These are phyloP conservation scores for Draba incana DNA, from an alignment of 345 rosid species.

Conservation along the genomic window DNA sequence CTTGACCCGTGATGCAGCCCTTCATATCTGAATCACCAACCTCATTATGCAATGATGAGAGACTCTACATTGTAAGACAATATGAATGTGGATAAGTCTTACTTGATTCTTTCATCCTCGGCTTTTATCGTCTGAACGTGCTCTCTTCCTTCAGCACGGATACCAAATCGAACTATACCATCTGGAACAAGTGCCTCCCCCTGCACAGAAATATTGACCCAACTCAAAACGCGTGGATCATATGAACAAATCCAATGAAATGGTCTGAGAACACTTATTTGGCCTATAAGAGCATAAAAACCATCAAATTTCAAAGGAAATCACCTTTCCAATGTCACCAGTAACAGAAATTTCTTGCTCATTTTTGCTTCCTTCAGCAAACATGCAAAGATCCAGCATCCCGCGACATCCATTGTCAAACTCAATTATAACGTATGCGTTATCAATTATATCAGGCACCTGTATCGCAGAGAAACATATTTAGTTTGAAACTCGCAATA, in stretches of 20 bases:
- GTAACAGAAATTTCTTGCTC: conserved; percentile 92
- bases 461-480: conserved; percentile 34
- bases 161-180: conserved; percentile 67
- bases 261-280: conserved; percentile 6
- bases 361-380: conserved; percentile 95
- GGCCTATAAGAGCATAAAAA: conserved; percentile 17
- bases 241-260: conserved; percentile 11
- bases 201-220: conserved; percentile 43
- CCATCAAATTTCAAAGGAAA: background rate
- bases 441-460: conserved; percentile 93
- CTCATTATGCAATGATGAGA: background rate
- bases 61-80: conserved; percentile 7
- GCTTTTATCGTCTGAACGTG: conserved; percentile 67
- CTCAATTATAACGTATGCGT: conserved; percentile 84
- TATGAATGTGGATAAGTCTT: conserved; percentile 25
- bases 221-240: conserved; percentile 9
- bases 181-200: conserved; percentile 97
- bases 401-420: conserved; percentile 91
- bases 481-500: conserved; percentile 3
- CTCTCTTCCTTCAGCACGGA: conserved; percentile 67
- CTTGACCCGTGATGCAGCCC: conserved; percentile 96
- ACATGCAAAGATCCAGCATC: conserved; percentile 97
- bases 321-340: conserved; percentile 79
- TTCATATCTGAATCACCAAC: conserved; percentile 58
- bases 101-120: conserved; percentile 74